phyloP scores from a whole-genome alignment of 2,329 filamentous ascomycete species.

The Didymella keratinophila region DNA sequence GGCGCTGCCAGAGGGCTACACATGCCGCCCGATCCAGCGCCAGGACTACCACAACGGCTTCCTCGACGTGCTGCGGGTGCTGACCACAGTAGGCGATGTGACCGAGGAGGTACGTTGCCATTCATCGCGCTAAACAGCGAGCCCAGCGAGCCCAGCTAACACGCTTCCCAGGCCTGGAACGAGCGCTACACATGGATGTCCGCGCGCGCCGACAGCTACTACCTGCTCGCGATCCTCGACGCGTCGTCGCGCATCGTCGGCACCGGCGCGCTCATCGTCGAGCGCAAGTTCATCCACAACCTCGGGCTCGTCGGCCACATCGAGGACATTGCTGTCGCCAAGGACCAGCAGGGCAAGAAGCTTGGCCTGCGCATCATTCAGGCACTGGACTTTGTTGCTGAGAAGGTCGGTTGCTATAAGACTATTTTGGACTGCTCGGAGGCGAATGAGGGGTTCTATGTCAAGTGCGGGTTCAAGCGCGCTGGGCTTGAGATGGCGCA shows the following conservation, averaged over 20 bases:
- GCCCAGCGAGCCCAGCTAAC: not conserved
- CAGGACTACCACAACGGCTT: slow-evolving; percentile 83
- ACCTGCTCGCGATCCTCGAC: slow-evolving; percentile 85
- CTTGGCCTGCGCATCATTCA: slow-evolving; percentile 91
- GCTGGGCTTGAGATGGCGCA: slow-evolving; percentile 97
- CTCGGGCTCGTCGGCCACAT: slow-evolving; percentile 91
- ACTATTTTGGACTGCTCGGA: slow-evolving; percentile 96
- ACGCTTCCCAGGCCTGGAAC: slow-evolving; percentile 62
- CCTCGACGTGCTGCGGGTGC: slow-evolving; percentile 86
- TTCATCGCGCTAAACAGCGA: not conserved
- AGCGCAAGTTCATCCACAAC: slow-evolving; percentile 90
- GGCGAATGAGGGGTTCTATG: slow-evolving; percentile 95
- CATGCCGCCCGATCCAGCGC: slow-evolving; percentile 78
- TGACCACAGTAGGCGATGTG: slow-evolving; percentile 93
- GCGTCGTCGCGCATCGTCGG: slow-evolving; percentile 77
- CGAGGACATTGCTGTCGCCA: slow-evolving; percentile 94
- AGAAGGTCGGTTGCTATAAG: slow-evolving; percentile 94
- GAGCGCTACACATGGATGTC: slow-evolving; percentile 84
- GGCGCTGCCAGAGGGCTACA: slow-evolving; percentile 81
- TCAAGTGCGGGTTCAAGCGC: slow-evolving; percentile 94
- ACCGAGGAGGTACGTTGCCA: slow-evolving; percentile 62
- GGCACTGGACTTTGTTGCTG: slow-evolving; percentile 86
- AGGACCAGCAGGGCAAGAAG: slow-evolving; percentile 97
- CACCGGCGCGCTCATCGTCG: slow-evolving; percentile 87
- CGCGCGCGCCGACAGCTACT: slow-evolving; percentile 78